Evolutionary conservation across 441 rosid genomes (phyloP), one percentile per base, ranked within the genome.

Genomic region (Syzygium syzygioides): DNA sequence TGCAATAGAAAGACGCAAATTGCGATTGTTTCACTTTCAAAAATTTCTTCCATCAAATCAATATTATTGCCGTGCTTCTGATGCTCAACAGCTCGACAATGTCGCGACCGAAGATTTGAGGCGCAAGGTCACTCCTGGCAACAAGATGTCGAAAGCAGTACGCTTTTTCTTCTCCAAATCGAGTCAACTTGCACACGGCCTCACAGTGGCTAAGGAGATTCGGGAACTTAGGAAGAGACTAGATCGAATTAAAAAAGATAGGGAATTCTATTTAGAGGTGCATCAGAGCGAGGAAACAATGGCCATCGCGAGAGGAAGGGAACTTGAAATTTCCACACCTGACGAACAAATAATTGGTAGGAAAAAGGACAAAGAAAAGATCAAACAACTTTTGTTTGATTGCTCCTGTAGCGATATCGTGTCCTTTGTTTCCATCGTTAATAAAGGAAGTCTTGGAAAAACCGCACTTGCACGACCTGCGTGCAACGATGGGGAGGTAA

Each of bases 371-470:
- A 4, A 59, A 1, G 0, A 59, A 59, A 26, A 26, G 17, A 12
- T 26, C 64, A 26, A 26, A 26, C 64, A 0, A 59, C 30, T 26
- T 26, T 59, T 59, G 64, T 59, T 59, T 59, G 17, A 1, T 26
- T 59, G 15, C 64, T 59, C 30, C 30, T 4, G 17, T 5, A 0
- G 4, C 30, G 0, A 59, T 0, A 26, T 0, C 0, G 8, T 59
- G 64, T 59, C 64, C 12, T 26, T 26, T 59, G 32, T 60, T 60
- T 0, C 66, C 66, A 60, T 60, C 0, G 32, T 28, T 26, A 32
- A 32, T 60, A 57, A 10, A 10, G 62, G 62, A 57, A 14, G 62
- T 0, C 3, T 57, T 4, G 62, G 62, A 57, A 57, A 57, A 57
- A 57, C 62, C 0, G 3, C 62, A 57, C 62, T 25, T 0, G n/a